Evolutionary conservation across 2,329 filamentous ascomycete species (phyloP), one percentile per base, ranked within the genome.

Genomic region (Venturiaceae sp.): DNA sequence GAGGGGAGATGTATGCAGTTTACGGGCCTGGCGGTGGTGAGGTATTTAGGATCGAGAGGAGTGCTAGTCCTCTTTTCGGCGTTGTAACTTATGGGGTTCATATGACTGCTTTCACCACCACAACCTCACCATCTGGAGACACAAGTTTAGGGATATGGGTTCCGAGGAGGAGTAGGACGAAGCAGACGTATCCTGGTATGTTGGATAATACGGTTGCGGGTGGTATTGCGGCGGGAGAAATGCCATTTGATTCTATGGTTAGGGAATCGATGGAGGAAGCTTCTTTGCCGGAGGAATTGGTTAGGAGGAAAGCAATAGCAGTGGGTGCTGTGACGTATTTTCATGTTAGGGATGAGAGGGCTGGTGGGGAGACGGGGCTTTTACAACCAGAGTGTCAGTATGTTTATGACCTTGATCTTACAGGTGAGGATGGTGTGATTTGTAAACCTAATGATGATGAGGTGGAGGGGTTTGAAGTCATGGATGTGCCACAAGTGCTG

Each of bases 191-290:
- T 68, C 86, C 87, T 0, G 82, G 87, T n/a, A 92, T 96, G 78
- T 78, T 99, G 63, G 94, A 99, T 72, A 99, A 97, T 71, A 91
- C 91, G 1, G 94, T 95, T 6, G 94, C 92, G 0, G 89, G 89
- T 3, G 89, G 90, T 0, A 85, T 97, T 64, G 85, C 87, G 69
- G 88, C 89, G 0, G 87, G 86, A 14, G 92, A 96, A 70, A 80
- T 80, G 23, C 87, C 89, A 0, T 86, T 91, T 53, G 90, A 92
- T 68, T 90, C 87, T 69, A 75, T 96, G 56, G 80, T 96, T 21
- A 83, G 92, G 57, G 94, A 99, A 73, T 86, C 87, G 3, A 85
- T 85, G 63, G 94, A 99, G 73, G 94, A 99, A 70, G 95, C 57
- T 2, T 53, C 46, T 30, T 23, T 54, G 5, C 57, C 46, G 7